Evolutionary conservation across 257 asterid species (phyloP), one percentile per base, ranked within the genome.

Genomic region (Gynochthodes officinalis): DNA sequence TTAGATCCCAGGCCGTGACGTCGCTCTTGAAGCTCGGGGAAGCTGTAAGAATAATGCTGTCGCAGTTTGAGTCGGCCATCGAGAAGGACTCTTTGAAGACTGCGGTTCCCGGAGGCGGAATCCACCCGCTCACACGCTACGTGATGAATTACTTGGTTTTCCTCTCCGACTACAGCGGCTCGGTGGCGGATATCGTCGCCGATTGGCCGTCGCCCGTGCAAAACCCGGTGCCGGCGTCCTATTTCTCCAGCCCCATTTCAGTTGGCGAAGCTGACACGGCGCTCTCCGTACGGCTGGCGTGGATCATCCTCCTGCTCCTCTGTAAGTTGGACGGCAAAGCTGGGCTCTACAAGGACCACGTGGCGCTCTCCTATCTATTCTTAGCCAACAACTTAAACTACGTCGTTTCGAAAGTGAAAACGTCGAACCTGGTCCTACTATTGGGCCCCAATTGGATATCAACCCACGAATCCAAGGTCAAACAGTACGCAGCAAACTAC

Each of bases 271-370:
- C 7, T 15, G 57, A 74, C 57, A 84, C 82, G 52, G 82, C 88
- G 37, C 71, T 87, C 12, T 73, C 90, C 70, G 73, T 60, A 30
- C 79, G 89, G 30, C 43, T 89, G n/a, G 98, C 93, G 7, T 89
- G 97, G 98, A 78, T 89, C 42, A 76, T 92, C 15, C 96, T 92
- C n/a, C 81, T 90, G 43, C 91, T 92, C 69, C 85, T 90, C 10
- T 92, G 98, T 42, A 92, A 92, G 77, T 88, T 92, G 65, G 97
- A 92, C 73, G 89, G 84, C 2, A 90, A 92, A 73, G 98, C 98
- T 21, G 86, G 71, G 67, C 54, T 52, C 44, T 89, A 84, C 79
- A 75, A 82, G 61, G 90, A 92, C 30, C 37, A 74, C 84, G 92
- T 87, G 81, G 84, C 97, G 21, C 75, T 84, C 55, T 84, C 92